Conservation (phyloP, 2,329 filamentous ascomycete genomes). For the Diplodia sapinea region DNA sequence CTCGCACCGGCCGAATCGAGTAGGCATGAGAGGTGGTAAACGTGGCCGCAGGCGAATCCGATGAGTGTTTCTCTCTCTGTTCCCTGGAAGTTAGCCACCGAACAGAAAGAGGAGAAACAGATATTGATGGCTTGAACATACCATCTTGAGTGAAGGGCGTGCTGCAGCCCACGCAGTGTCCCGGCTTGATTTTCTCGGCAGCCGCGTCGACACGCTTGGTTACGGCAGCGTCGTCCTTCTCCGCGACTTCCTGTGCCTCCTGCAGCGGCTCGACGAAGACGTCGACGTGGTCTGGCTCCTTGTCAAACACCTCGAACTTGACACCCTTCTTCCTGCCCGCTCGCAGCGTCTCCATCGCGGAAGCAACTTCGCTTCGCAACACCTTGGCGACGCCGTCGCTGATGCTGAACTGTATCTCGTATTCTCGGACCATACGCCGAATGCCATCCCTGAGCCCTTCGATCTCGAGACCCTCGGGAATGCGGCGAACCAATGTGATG, state of each 20-base stretch:
- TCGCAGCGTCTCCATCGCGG: slow-evolving; percentile 80
- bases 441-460: slow-evolving; percentile 87
- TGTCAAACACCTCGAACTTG: slow-evolving; percentile 76
- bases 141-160: slow-evolving; percentile 48
- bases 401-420: slow-evolving; percentile 93
- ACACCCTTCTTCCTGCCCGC: slow-evolving; percentile 82
- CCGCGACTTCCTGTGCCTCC: slow-evolving; percentile 38
- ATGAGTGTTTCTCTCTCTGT: slow-evolving; percentile 73
- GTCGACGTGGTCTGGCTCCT: slow-evolving; percentile 34
- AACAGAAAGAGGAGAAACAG: background rate
- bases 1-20: slow-evolving; percentile 46
- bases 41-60: slow-evolving; percentile 81
- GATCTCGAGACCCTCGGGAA: slow-evolving; percentile 91
- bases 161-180: slow-evolving; percentile 49
- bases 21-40: slow-evolving; percentile 78
- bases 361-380: slow-evolving; percentile 82
- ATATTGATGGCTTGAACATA: slow-evolving; percentile 35
- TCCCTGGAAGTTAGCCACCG: background rate
- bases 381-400: slow-evolving; percentile 87
- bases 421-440: slow-evolving; percentile 89
- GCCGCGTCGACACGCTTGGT: slow-evolving; percentile 35
- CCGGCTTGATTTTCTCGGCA: slow-evolving; percentile 36
- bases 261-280: slow-evolving; percentile 43
- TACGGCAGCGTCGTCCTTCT: slow-evolving; percentile 21
- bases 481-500: slow-evolving; percentile 84